A percentile compares a stretch with the other conserved stretches of the same genome.
Evolutionary conservation across 768 basidiomycete species (phyloP).

Genomic region (Piloderma croceum): DNA sequence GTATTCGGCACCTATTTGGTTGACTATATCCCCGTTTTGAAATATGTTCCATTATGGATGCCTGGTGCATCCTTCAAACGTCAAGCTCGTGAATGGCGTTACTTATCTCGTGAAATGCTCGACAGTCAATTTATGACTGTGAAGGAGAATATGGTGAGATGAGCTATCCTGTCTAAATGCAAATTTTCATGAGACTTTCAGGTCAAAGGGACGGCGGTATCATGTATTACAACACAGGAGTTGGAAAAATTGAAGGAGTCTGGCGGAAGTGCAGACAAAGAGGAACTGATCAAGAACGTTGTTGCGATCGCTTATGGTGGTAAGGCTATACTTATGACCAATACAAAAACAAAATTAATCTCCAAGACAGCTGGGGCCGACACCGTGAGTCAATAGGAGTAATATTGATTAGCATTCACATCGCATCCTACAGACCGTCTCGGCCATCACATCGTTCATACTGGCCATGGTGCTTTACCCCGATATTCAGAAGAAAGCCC

Average conservation of each 20-base stretch:
- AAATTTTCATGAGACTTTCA: constrained; percentile 5
- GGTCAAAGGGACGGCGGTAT: no score
- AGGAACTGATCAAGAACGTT: constrained; percentile 36
- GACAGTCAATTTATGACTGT: constrained; percentile 35
- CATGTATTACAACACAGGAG: constrained; percentile 35
- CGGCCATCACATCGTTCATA: constrained; percentile 33
- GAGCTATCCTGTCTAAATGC: not conserved
- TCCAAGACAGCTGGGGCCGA: constrained; percentile 25
- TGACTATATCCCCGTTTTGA: constrained; percentile 31
- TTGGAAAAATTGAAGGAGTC: constrained; percentile 26
- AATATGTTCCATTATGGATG: constrained; percentile 38
- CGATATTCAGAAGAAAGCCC: constrained; percentile 30
- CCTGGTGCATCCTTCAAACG: constrained; percentile 37
- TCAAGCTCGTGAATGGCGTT: constrained; percentile 33
- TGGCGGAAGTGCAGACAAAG: constrained; percentile 23
- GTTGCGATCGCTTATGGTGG: constrained; percentile 40
- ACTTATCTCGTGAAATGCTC: constrained; percentile 30
- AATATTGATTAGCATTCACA: not conserved
- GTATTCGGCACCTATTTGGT: constrained; percentile 41
- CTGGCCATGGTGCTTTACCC: constrained; percentile 37
- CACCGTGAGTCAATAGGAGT: constrained; percentile 22
- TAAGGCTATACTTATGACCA: constrained; percentile 9
- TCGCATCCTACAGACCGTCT: constrained; percentile 25
- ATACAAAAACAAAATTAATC: not conserved
- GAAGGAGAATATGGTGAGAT: constrained; percentile 31